Evolutionary conservation across 305 asterid species (phyloP), one percentile per base, ranked within the genome.

Genomic region (Ajuga reptans): DNA sequence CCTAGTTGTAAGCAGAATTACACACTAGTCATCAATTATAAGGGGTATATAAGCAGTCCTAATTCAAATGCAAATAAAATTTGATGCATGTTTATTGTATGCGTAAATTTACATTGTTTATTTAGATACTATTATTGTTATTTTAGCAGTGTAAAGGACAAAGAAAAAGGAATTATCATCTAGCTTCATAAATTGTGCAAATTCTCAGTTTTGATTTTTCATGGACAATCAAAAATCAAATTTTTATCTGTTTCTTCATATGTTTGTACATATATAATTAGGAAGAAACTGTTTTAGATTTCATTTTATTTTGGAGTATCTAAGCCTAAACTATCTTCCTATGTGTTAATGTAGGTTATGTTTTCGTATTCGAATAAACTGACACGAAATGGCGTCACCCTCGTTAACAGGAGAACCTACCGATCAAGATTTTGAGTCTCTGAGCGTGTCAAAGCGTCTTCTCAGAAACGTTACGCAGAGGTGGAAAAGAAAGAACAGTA

Each of bases 381-480:
- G 61, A 45, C 68, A 42, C 61, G 67, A 79, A 57, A 83, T 81
- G 89, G 69, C 72, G 75, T 76, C 82, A 15, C 80, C 71, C 78
- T 76, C 80, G 66, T 56, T 74, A 52, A 50, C 75, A 37, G 86
- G 72, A 72, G 95, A 82, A 36, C 71, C 71, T 50, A 68, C 75
- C 52, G 79, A 80, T 72, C 81, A 63, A 39, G 91, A 87, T 75
- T 16, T 76, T 9, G 95, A 84, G 77, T 81, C 93, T 46, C 68
- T 83, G 77, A 88, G 95, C 12, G 86, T 87, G 66, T 84, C 95
- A 0, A 83, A 84, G 72, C 91, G 83, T 15, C 84, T 92, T n/a
- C 88, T 83, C 5, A 79, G 89, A 80, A 87, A 87, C 55, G 75
- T 87, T 81, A 92, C 94, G 87, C 95, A 88, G 76, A 88, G 76